phyloP scores from a whole-genome alignment of 768 basidiomycete species.

The Sporobolomyces phaffii region DNA sequence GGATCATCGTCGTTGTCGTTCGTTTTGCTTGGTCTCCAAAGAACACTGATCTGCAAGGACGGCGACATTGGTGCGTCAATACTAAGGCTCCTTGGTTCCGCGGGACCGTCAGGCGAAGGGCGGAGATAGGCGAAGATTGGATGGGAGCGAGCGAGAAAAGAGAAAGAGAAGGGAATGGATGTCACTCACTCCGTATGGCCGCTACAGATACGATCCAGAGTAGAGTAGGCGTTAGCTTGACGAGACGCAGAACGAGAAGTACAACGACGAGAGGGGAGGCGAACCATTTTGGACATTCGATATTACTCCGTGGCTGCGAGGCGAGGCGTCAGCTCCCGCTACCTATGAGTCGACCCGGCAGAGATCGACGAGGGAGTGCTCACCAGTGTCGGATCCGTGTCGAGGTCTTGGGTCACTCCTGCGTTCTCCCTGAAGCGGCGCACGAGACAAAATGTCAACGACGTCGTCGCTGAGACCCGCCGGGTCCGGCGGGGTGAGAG shows the following conservation, averaged over 20 bases:
- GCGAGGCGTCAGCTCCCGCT: too few species aligned
- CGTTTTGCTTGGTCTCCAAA: slow-evolving; percentile 97
- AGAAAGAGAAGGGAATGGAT: too few species aligned
- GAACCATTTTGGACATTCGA: slow-evolving; percentile 30
- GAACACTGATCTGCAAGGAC: slow-evolving; percentile 65
- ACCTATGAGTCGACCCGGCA: too few species aligned
- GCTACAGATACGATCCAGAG: neutral
- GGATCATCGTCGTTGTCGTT: slow-evolving; percentile 88
- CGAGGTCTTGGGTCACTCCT: slow-evolving; percentile 81
- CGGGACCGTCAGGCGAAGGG: neutral
- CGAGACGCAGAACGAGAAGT: too few species aligned
- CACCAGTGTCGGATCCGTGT: slow-evolving; percentile 81
- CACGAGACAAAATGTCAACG: slow-evolving; percentile 9
- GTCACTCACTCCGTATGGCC: slow-evolving; percentile 42
- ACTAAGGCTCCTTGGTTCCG: neutral
- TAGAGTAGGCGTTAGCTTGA: slow-evolving; percentile 15
- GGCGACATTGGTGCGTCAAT: neutral
- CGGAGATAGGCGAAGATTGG: neutral
- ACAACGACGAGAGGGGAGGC: neutral
- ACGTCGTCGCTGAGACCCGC: too few species aligned
- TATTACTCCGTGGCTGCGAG: slow-evolving; percentile 22
- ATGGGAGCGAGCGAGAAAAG: neutral
- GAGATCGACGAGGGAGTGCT: too few species aligned
- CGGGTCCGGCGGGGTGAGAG: neutral
- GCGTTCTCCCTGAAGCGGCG: slow-evolving; percentile 68